Base-by-base conservation (phyloP, 2,329 filamentous ascomycete genomes). In the Penicillium hesseltinei region DNA sequence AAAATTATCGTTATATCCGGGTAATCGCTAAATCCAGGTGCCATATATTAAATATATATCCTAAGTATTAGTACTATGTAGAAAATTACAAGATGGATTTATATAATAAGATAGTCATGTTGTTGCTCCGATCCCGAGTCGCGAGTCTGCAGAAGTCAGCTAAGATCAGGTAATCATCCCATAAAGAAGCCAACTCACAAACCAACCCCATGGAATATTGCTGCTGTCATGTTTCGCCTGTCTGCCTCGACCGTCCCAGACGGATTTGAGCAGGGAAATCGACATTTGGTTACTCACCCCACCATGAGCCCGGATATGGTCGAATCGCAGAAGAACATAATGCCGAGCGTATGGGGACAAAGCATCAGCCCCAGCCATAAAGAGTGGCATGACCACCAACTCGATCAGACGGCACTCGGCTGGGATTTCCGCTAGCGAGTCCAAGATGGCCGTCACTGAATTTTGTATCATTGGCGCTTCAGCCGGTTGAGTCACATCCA, bases 41-140 rank as follows among this genome's bases (percentile, higher is more conserved):
- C 23, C 23, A 23, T 23, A 23, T 23, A 23, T 23, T 23, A 23
- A 23, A 23, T 23, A 23, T 23, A 23, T 23, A 23, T 23, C 23
- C 23, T 23, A 23, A 23, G 23, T 23, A 23, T 23, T 23, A 23
- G 23, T 23, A 23, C 23, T 23, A 23, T 23, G 23, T 4, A 13
- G 25, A 13, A 29, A 45, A 31, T 3, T 31, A 27, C 4, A 25
- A 1, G 17, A 42, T 47, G 4, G 11, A 11, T 15, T 60, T 42
- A 70, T 42, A 71, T 70, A 17, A 71, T 70, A 3, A 71, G 56
- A 57, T 69, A 71, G 38, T 71, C 69, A 53, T 71, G 68, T 23
- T 68, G 68, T 11, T 61, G 66, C 9, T 57, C 47, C 13, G 66
- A 56, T 29, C 51, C 60, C 0, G 68, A 56, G 8, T 51, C 63